phyloP scores from a whole-genome alignment of 768 basidiomycete species.

The Termitomyces sp. region DNA sequence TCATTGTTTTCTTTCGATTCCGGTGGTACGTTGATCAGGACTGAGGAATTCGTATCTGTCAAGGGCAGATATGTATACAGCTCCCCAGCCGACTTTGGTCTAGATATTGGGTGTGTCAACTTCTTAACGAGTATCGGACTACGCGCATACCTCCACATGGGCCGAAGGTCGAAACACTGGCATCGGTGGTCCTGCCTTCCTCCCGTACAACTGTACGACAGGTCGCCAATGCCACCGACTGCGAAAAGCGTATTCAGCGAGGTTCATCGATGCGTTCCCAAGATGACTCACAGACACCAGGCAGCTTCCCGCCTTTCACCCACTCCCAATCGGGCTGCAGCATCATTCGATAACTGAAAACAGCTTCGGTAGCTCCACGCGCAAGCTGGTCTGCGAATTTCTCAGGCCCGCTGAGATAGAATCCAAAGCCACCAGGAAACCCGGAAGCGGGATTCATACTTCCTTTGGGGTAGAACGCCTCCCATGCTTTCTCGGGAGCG shows the following conservation, averaged over 20 bases:
- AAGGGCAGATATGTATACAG: slow-evolving; percentile 66
- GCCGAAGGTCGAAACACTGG: slow-evolving; percentile 60
- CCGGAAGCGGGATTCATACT: slow-evolving; percentile 51
- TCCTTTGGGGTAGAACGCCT: slow-evolving; percentile 54
- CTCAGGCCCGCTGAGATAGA: slow-evolving; percentile 56
- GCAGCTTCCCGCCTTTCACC: slow-evolving; percentile 73
- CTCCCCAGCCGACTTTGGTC: slow-evolving; percentile 44
- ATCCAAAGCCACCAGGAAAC: slow-evolving; percentile 61
- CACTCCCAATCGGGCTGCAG: slow-evolving; percentile 59
- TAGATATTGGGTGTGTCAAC: background rate
- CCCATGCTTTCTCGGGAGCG: slow-evolving; percentile 41
- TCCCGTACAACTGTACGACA: slow-evolving; percentile 62
- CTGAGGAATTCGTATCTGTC: slow-evolving; percentile 33
- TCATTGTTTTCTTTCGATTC: slow-evolving; percentile 43
- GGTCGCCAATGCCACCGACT: slow-evolving; percentile 54
- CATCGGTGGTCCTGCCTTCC: slow-evolving; percentile 58
- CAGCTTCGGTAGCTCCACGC: slow-evolving; percentile 42
- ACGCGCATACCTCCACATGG: slow-evolving; percentile 64
- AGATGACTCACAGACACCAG: slow-evolving; percentile 54
- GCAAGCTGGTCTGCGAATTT: slow-evolving; percentile 31
- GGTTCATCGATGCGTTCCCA: no score
- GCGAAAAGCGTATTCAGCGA: background rate
- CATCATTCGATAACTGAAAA: slow-evolving; percentile 63
- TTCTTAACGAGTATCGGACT: no score
- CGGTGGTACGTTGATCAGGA: slow-evolving; percentile 43